phyloP scores from a whole-genome alignment of 177 flowering plant genomes.

The Vitis hybrid region DNA sequence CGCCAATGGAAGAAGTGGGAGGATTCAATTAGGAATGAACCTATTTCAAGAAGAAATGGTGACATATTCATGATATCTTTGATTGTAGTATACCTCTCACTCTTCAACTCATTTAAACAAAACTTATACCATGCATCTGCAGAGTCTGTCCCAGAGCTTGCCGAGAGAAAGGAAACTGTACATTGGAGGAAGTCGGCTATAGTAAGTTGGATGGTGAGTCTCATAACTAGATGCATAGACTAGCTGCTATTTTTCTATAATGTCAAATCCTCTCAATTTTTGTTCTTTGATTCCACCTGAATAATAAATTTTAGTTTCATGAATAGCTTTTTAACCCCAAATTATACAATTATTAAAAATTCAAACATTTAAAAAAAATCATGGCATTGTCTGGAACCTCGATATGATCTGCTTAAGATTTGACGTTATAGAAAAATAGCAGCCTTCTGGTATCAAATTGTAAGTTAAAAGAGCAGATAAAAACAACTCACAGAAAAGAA shows the following conservation, averaged over 20 bases:
- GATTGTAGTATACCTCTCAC: background rate
- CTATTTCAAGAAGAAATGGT: background rate
- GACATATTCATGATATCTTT: background rate
- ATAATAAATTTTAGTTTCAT: too few species aligned
- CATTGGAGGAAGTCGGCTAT: slow-evolving; percentile 38
- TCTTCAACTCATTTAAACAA: slow-evolving; percentile 8
- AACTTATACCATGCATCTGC: slow-evolving; percentile 9
- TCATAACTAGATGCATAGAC: background rate
- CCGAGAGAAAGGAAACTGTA: slow-evolving; percentile 22
- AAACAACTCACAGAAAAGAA: too few species aligned
- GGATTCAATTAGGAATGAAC: slow-evolving; percentile 33
- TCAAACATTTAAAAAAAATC: too few species aligned
- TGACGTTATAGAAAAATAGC: too few species aligned
- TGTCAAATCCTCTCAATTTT: too few species aligned
- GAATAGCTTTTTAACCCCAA: too few species aligned
- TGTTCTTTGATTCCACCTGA: too few species aligned
- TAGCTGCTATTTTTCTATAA: background rate
- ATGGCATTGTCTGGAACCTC: too few species aligned
- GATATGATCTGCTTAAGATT: too few species aligned
- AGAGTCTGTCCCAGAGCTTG: slow-evolving; percentile 6
- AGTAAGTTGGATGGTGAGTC: slow-evolving; percentile 42
- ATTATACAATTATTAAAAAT: too few species aligned
- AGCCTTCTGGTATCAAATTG: too few species aligned
- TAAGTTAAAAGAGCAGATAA: too few species aligned
- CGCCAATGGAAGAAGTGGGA: slow-evolving; percentile 77